Evolutionary conservation across 495 filamentous ascomycete genomes (phyloP).

Genomic region (Astrocystis sublimbata): DNA sequence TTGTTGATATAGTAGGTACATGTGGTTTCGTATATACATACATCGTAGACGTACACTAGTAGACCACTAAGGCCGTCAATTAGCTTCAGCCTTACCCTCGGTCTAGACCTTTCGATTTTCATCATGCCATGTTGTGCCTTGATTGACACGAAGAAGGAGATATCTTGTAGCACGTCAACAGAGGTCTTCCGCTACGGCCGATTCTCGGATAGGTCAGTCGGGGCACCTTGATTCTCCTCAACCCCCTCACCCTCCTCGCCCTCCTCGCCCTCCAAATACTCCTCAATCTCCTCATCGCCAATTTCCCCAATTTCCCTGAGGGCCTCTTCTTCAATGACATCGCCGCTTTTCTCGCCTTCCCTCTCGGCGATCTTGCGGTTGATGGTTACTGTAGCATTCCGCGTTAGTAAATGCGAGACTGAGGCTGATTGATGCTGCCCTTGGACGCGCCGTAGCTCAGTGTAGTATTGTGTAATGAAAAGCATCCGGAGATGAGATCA

Average conservation of each 20-base stretch:
- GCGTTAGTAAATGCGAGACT: background rate
- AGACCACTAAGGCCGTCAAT: background rate
- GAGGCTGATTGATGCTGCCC: background rate
- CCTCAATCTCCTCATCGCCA: too few relatives aligned
- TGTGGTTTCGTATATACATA: slow-evolving; percentile 13
- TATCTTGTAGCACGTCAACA: too few relatives aligned
- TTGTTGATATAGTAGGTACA: slow-evolving; percentile 10
- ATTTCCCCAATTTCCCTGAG: too few relatives aligned
- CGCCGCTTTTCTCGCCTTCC: background rate
- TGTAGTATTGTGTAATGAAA: background rate
- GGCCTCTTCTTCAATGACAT: background rate
- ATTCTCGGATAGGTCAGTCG: background rate
- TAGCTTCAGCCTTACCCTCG: background rate
- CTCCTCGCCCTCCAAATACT: too few relatives aligned
- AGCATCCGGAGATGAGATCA: background rate
- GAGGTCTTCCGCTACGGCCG: background rate
- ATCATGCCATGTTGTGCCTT: background rate
- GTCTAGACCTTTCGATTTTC: background rate
- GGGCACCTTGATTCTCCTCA: too few relatives aligned
- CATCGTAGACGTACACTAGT: slow-evolving; percentile 9
- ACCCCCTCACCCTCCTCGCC: too few relatives aligned
- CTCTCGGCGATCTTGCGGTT: background rate
- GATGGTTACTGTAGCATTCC: background rate
- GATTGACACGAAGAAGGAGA: too few relatives aligned
- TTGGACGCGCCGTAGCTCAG: background rate